Evolutionary conservation across 371 early-diverging fungal species (phyloP), one percentile per base, ranked within the genome.

Genomic region (Conidiobolus incongruus): DNA sequence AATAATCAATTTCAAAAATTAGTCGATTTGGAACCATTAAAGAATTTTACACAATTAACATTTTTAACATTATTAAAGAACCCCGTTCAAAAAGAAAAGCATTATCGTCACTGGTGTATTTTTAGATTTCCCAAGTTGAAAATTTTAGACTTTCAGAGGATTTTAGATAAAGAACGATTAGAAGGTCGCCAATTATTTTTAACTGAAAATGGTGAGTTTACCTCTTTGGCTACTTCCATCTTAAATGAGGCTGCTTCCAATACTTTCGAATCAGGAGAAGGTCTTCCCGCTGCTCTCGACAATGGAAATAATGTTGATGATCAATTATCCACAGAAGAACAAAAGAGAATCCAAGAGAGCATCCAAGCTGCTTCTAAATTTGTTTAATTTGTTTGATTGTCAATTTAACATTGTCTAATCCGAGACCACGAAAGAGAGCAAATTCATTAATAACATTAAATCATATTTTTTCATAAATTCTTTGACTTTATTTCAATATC

Each of bases 31-130:
- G 87, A 81, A 38, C 69, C 79, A 0, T 55, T 96, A 32, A 49
- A 44, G 0, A 56, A 51, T 31, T 62, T 69, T 22, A 54, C 55
- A 45, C 46, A 62, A 7, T 53, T 96, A 39, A 63, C 68, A 30
- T 60, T 63, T 44, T 47, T 94, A 35, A 69, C 70, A 17, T 52
- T 96, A 40, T 47, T 78, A 35, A 88, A 81, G 47, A 93, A 93
- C 53, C 91, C 94, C 1, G 87, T 92, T 15, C 58, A 71, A 32
- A 65, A 69, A 53, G 78, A 77, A 41, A 59, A 66, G 38, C 54
- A 91, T 48, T 90, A 91, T 48, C 59, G 97, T 31, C 49, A 63
- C 21, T 92, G 75, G 66, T 60, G 88, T 26, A 73, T 94, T 37
- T 71, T 75, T 63, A 68, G 74, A 50, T 46, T 86, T 19, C 77